These are phyloP conservation scores for Chrysanthemum seticuspe DNA, from an alignment of 129 eudicot genomes.

Conservation along the genomic window DNA sequence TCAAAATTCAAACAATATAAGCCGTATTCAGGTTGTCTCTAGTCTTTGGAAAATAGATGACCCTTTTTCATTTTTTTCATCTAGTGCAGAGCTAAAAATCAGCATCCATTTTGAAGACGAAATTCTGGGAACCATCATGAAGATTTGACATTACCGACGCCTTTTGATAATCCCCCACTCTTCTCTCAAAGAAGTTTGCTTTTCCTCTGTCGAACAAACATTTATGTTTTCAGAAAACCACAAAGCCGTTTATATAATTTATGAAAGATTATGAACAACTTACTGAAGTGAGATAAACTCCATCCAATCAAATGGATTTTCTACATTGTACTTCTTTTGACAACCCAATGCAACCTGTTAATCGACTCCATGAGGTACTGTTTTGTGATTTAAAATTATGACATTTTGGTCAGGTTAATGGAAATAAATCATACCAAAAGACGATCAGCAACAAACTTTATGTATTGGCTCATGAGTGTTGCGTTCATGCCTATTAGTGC, in stretches of 20 bases:
- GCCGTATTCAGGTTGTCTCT: not conserved
- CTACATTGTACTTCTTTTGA: conserved; percentile 56
- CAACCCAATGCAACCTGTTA: conserved; percentile 69
- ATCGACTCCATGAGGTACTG: not conserved
- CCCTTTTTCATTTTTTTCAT: not conserved
- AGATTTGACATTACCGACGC: conserved; percentile 83
- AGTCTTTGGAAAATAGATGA: too few species aligned
- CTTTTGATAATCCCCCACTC: conserved; percentile 89
- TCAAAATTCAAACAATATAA: not conserved
- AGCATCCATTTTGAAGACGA: conserved; percentile 66
- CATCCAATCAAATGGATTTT: conserved; percentile 94
- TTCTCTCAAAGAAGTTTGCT: conserved; percentile 83
- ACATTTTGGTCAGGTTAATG: not conserved
- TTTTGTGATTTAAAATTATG: not conserved
- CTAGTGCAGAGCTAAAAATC: conserved; percentile 47
- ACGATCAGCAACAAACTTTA: conserved; percentile 78
- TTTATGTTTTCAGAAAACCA: not conserved
- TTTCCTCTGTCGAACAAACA: conserved; percentile 59
- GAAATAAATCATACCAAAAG: conserved; percentile 52
- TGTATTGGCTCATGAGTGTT: conserved; percentile 75
- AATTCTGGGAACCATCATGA: conserved; percentile 46
- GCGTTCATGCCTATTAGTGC: conserved; percentile 87
- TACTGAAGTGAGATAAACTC: conserved; percentile 82
- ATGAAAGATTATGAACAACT: conserved; percentile 33
- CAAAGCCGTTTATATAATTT: too few species aligned